Evolutionary conservation across 352 stramenopile species (phyloP).

Genomic region (Blastocystis hominis): DNA sequence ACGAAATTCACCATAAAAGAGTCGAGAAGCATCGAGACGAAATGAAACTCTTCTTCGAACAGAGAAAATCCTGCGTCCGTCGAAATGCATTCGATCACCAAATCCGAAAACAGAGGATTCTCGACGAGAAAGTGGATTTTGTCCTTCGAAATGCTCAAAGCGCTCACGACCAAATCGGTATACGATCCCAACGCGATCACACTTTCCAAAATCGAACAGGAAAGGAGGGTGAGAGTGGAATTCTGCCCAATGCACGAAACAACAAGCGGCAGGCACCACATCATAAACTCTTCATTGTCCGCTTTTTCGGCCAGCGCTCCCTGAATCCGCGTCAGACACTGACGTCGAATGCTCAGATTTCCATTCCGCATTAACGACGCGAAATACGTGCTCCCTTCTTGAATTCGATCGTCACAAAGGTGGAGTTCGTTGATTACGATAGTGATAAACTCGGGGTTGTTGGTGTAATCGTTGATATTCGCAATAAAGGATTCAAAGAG

Average conservation of each 20-base stretch:
- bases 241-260: background rate
- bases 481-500: background rate
- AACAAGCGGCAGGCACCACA: conserved; percentile 20
- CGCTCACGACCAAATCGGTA: background rate
- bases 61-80: background rate
- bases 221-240: background rate
- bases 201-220: background rate
- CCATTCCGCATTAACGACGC: background rate
- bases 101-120: background rate
- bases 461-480: background rate
- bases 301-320: background rate
- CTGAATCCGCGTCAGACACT: conserved; percentile 12
- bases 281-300: conserved; percentile 33
- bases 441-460: conserved; percentile 22
- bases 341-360: background rate
- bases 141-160: background rate
- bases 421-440: conserved; percentile 11
- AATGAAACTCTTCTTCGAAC: background rate
- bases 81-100: background rate
- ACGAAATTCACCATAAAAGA: conserved; percentile 14
- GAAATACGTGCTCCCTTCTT: background rate
- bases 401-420: background rate
- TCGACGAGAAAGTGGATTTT: background rate
- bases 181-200: background rate
- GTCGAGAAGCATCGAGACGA: background rate